Evolutionary conservation across 805 yeast genomes (phyloP), one percentile per base, ranked within the genome.

Genomic region (Candida maesae): DNA sequence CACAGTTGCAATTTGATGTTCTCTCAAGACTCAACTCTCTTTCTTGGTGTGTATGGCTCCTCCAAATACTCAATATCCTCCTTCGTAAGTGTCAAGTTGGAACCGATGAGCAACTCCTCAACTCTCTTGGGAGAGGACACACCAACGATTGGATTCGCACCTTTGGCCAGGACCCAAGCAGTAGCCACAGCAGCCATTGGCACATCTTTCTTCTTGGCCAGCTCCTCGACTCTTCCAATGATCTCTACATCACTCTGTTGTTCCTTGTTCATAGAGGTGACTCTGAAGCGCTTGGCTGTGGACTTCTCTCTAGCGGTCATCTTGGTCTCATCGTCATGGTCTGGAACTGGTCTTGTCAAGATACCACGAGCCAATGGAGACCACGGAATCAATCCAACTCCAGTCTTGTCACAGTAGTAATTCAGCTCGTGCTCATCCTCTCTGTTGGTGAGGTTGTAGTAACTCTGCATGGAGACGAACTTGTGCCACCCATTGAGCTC

Each of bases 381-480:
- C 75, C 77, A 80, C 7, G 84, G 84, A 44, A 78, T 73, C 21
- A 78, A 39, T 2, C 79, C 82, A 32, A 81, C 73, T 15, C 73
- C 73, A 13, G 71, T 71, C 35, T 63, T 63, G 20, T 70, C 58
- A 46, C 81, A 76, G 59, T 63, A 81, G 33, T 74, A 76, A 48
- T 70, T 73, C 71, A 80, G 61, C 55, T 80, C 86, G 15, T 77
- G 60, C 54, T 79, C 86, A 47, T 79, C 84, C 52, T 78, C 83
- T 14, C 86, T 65, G 50, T 71, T 64, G 4, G 78, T 45, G 42
- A 79, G 62, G 34, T 74, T 78, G 59, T 78, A 76, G 54, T 63
- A 70, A 46, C 74, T 71, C 60, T 81, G 86, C 73, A 78, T 72
- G 24, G 74, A 66, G 38, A 79, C 66, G 50, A 80, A 80, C 57